phyloP scores from a whole-genome alignment of 2,329 filamentous ascomycete genomes.

The Gnomoniopsis smithogilvyi region DNA sequence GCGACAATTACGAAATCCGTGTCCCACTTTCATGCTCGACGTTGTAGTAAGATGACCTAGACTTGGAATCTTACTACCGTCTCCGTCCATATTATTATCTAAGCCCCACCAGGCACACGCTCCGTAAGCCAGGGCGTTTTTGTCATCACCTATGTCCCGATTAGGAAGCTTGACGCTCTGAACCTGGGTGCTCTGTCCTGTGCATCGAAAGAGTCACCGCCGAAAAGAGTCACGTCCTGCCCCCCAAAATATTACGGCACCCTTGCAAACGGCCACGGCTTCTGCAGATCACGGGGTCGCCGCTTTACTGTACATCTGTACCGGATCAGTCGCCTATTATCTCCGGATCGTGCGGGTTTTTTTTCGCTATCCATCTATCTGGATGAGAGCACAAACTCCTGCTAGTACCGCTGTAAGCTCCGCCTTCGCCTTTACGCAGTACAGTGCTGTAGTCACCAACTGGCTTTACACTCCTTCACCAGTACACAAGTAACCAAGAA shows the following conservation, averaged over 20 bases:
- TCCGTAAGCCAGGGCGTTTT: not conserved
- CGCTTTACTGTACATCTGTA: not conserved
- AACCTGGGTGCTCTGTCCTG: not conserved
- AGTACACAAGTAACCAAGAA: not conserved
- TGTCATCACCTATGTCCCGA: constrained; percentile 8
- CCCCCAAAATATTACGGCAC: not conserved
- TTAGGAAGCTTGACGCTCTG: constrained; percentile 6
- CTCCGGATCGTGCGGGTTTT: not conserved
- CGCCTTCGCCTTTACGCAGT: not conserved
- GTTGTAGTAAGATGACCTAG: not conserved
- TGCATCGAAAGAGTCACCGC: constrained; percentile 11
- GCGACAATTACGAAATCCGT: constrained; percentile 5
- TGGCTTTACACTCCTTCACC: not conserved
- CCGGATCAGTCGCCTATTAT: not conserved
- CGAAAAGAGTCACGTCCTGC: constrained; percentile 3
- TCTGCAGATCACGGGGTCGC: constrained; percentile 8
- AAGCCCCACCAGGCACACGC: constrained; percentile 7
- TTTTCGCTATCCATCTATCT: not conserved
- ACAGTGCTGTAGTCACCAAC: not conserved
- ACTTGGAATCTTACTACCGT: not conserved
- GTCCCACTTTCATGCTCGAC: not conserved
- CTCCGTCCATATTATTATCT: constrained; percentile 1
- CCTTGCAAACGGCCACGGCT: not conserved
- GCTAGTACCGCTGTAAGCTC: no score
- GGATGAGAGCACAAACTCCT: no score